These are phyloP conservation scores for Irpex rosettiformis DNA, from an alignment of 1,284 basidiomycete species.

Conservation along the genomic window DNA sequence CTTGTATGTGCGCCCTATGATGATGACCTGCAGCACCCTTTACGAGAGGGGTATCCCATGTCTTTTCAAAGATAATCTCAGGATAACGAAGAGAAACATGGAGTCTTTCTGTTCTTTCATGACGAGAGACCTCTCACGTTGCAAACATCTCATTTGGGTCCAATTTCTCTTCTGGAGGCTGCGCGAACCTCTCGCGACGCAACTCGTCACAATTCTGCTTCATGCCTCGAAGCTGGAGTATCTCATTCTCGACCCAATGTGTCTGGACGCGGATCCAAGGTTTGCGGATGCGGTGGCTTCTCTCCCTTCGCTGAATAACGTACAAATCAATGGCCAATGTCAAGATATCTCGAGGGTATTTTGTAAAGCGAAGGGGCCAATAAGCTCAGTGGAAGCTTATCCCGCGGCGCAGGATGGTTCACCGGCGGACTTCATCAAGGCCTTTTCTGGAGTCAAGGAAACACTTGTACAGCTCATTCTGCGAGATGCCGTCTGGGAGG, in stretches of 20 bases:
- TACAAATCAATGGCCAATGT: background rate
- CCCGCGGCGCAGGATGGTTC: background rate
- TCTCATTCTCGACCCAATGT: background rate
- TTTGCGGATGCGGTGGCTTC: background rate
- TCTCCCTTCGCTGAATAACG: background rate
- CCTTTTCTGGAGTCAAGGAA: background rate
- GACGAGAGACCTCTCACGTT: background rate
- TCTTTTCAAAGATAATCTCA: background rate
- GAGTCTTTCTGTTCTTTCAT: background rate
- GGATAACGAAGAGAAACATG: background rate
- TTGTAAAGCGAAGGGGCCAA: background rate
- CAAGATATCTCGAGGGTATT: background rate
- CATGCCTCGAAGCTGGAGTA: background rate
- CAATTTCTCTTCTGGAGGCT: background rate
- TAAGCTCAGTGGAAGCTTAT: background rate
- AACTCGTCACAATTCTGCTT: background rate
- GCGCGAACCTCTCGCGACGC: background rate
- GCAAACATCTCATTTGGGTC: background rate
- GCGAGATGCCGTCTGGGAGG: background rate
- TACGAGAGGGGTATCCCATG: background rate
- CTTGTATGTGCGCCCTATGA: background rate
- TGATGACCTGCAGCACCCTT: background rate
- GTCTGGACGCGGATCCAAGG: background rate
- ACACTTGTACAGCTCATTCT: background rate
- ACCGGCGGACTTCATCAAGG: background rate